Evolutionary conservation across 768 basidiomycete genomes (phyloP).

Genomic region (Thelephora aurantiotincta): DNA sequence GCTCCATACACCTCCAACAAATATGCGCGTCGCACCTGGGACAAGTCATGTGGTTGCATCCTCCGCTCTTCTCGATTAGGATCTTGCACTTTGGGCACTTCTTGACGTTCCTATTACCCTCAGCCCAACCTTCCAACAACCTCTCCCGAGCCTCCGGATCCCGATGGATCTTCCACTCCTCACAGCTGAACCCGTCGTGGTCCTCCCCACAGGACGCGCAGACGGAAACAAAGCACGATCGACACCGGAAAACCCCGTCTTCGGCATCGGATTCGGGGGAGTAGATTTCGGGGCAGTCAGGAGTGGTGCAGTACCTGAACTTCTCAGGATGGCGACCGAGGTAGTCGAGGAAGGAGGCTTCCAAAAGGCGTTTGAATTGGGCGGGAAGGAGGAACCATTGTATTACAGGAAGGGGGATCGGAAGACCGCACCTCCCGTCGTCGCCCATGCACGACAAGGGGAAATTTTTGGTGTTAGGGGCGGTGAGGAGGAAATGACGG

Average conservation of each 20-base stretch:
- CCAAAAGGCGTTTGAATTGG: conserved; percentile 27
- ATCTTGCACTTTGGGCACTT: conserved; percentile 22
- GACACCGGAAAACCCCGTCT: conserved; percentile 21
- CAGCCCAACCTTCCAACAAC: conserved; percentile 13
- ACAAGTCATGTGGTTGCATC: conserved; percentile 28
- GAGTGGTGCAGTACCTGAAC: conserved; percentile 41
- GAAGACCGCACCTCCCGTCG: conserved; percentile 14
- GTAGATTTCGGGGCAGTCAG: conserved; percentile 35
- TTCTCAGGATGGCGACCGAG: conserved; percentile 25
- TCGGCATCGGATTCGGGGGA: conserved; percentile 9
- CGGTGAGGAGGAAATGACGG: conserved; percentile 24
- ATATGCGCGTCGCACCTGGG: conserved; percentile 21
- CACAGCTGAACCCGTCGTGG: conserved; percentile 29
- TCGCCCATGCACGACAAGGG: conserved; percentile 24
- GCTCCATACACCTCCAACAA: conserved; percentile 26
- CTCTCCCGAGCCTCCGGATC: conserved; percentile 4
- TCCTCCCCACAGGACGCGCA: conserved; percentile 25
- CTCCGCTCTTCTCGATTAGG: conserved; percentile 22
- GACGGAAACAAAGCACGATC: conserved; percentile 20
- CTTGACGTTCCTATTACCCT: conserved; percentile 16
- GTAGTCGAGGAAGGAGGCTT: conserved; percentile 26
- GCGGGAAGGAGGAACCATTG: conserved; percentile 17
- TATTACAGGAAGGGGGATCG: conserved; percentile 26
- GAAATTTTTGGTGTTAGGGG: conserved; percentile 15
- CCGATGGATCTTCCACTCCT: conserved; percentile 8